Percentiles rank a stretch among this genome's conserved stretches.
phyloP scores from a whole-genome alignment of 176 grass and related monocot species.

The Rhynchospora tenuis region DNA sequence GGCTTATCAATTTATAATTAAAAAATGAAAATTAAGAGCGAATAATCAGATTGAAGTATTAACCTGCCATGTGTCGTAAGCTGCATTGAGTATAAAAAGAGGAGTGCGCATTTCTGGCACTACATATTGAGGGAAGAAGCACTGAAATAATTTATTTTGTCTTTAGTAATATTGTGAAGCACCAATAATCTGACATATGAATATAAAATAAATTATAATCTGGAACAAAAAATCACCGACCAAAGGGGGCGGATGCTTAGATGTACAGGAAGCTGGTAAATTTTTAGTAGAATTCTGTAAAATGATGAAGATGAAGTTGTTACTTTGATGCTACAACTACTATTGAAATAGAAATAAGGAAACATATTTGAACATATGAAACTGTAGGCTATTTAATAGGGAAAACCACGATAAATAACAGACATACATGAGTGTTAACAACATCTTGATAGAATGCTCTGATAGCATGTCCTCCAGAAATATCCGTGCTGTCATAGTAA shows the following conservation, averaged over 20 bases:
- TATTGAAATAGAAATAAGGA: not conserved
- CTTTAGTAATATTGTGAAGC: slow-evolving; percentile 19
- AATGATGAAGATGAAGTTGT: slow-evolving; percentile 4
- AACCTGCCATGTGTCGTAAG: slow-evolving; percentile 85
- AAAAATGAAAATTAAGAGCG: not conserved
- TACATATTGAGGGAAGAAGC: slow-evolving; percentile 80
- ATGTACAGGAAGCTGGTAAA: slow-evolving; percentile 74
- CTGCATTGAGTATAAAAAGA: slow-evolving; percentile 73
- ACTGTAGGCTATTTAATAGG: not conserved
- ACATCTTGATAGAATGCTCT: slow-evolving; percentile 50
- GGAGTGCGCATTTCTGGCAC: slow-evolving; percentile 49
- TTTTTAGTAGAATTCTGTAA: slow-evolving; percentile 67
- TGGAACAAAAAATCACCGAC: slow-evolving; percentile 29
- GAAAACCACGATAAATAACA: slow-evolving; percentile 1
- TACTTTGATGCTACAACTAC: not conserved
- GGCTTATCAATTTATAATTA: not conserved
- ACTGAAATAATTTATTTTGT: slow-evolving; percentile 39
- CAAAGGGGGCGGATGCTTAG: slow-evolving; percentile 46
- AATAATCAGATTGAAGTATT: slow-evolving; percentile 17
- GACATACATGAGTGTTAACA: slow-evolving; percentile 63
- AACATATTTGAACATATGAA: not conserved
- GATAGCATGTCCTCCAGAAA: slow-evolving; percentile 53
- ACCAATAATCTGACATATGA: not conserved
- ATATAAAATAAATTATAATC: not conserved
- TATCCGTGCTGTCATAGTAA: slow-evolving; percentile 48